Evolutionary conservation across 192 early-diverging fungal species (phyloP).

Genomic region (Rhizoclosmatium globosum): DNA sequence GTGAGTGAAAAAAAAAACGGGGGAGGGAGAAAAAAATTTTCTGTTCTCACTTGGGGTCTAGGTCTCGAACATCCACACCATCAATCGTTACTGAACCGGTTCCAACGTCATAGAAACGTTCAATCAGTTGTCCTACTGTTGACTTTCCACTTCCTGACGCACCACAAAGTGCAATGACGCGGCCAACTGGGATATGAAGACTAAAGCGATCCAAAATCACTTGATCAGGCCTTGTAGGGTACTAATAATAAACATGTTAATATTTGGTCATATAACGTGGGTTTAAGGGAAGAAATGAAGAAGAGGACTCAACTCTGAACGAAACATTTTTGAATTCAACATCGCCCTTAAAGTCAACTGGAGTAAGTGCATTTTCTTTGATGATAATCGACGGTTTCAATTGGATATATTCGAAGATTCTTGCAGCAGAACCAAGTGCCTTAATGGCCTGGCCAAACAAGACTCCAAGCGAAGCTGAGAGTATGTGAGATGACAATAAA

Average conservation of each 20-base stretch:
- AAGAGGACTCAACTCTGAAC: neutral
- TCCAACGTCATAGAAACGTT: constrained; percentile 51
- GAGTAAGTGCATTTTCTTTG: neutral
- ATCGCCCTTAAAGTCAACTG: constrained; percentile 32
- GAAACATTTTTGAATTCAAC: constrained; percentile 51
- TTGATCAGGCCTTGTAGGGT: constrained; percentile 47
- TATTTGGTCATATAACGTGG: neutral
- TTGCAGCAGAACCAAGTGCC: constrained; percentile 40
- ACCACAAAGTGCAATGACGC: constrained; percentile 50
- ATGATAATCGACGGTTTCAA: constrained; percentile 28
- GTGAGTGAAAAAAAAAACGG: constrained; percentile 1
- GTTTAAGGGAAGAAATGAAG: neutral
- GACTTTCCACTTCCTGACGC: constrained; percentile 45
- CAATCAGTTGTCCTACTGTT: constrained; percentile 53
- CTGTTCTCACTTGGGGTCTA: constrained; percentile 32
- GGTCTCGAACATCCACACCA: constrained; percentile 39
- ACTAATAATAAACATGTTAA: constrained; percentile 32
- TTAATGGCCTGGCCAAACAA: constrained; percentile 57
- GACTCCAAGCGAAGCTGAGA: constrained; percentile 44
- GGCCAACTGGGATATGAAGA: constrained; percentile 42
- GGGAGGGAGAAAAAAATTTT: neutral
- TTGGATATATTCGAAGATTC: constrained; percentile 57
- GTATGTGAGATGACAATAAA: neutral
- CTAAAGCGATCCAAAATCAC: constrained; percentile 41
- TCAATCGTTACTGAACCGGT: constrained; percentile 45